These are phyloP conservation scores for Yarrowia galli DNA, from an alignment of 1,139 yeast species.

Conservation along the genomic window DNA sequence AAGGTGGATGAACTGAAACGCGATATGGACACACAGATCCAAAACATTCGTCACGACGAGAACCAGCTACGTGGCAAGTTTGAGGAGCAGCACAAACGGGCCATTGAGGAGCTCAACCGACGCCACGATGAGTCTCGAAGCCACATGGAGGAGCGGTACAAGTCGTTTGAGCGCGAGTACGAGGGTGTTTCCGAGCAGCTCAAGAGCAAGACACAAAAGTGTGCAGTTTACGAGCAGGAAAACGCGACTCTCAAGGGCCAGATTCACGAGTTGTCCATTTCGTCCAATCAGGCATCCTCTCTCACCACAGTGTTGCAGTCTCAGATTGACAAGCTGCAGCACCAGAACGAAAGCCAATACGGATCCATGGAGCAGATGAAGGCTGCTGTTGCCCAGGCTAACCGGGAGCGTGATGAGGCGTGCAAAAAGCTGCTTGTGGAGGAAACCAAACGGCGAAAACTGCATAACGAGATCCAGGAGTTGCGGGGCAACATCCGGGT, in stretches of 20 bases:
- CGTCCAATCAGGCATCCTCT: slow-evolving; percentile 8
- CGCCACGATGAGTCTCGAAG: slow-evolving; percentile 20
- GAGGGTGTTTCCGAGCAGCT: neutral
- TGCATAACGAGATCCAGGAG: slow-evolving; percentile 82
- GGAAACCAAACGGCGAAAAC: slow-evolving; percentile 63
- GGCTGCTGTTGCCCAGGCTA: slow-evolving; percentile 41
- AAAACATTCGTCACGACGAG: neutral
- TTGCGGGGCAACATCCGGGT: slow-evolving; percentile 92
- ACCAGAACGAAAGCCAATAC: slow-evolving; percentile 42
- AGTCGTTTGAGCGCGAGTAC: neutral
- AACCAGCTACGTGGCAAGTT: neutral
- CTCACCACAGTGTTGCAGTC: slow-evolving; percentile 7
- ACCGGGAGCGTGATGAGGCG: slow-evolving; percentile 43
- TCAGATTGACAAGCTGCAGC: slow-evolving; percentile 40
- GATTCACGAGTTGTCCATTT: slow-evolving; percentile 15
- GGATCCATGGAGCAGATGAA: slow-evolving; percentile 42
- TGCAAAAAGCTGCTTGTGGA: slow-evolving; percentile 55
- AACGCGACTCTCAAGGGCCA: slow-evolving; percentile 17
- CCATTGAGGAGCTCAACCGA: slow-evolving; percentile 6
- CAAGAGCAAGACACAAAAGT: neutral
- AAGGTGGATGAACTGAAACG: neutral
- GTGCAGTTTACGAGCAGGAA: slow-evolving; percentile 1
- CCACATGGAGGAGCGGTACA: neutral
- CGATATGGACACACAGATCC: slow-evolving; percentile 3
- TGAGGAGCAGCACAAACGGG: slow-evolving; percentile 16